A percentile compares a stretch with the other conserved stretches of the same genome.
phyloP scores from a whole-genome alignment of 1,284 basidiomycete genomes.

The Pholiota adiposa region DNA sequence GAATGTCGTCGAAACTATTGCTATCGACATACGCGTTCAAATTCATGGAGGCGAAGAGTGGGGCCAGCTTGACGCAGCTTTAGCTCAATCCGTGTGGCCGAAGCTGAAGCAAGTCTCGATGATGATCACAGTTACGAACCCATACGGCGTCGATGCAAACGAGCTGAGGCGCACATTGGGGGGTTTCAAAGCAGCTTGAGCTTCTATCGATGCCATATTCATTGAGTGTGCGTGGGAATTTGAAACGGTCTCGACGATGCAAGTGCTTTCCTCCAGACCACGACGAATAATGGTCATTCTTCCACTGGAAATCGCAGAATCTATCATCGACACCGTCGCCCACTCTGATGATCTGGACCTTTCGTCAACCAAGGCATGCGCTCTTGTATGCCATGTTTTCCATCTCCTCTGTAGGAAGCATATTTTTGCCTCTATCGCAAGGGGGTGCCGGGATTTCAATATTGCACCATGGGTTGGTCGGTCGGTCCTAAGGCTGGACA shows the following conservation, averaged over 20 bases:
- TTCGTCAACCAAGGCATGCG: conserved; percentile 10
- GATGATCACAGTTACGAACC: neutral
- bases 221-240: too few species aligned
- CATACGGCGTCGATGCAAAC: too few species aligned
- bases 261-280: too few species aligned
- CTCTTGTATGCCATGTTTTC: conserved; percentile 8
- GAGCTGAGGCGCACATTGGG: too few species aligned
- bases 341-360: neutral
- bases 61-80: conserved; percentile 10
- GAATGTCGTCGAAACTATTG: conserved; percentile 15
- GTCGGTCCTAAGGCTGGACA: too few species aligned
- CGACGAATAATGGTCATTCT: conserved; percentile 1
- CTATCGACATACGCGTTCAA: too few species aligned
- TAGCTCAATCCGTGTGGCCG: conserved; percentile 12
- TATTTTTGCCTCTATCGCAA: conserved; percentile 12
- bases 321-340: conserved; percentile 9
- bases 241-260: too few species aligned
- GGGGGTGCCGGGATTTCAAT: too few species aligned
- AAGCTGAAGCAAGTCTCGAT: conserved; percentile 8
- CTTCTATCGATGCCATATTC: too few species aligned
- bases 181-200: too few species aligned
- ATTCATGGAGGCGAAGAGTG: conserved; percentile 15
- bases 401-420: conserved; percentile 12
- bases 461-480: too few species aligned
- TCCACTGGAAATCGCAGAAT: conserved; percentile 12